Conservation (phyloP, 179 eudicot genomes). For the Sideroxylon spinosum region DNA sequence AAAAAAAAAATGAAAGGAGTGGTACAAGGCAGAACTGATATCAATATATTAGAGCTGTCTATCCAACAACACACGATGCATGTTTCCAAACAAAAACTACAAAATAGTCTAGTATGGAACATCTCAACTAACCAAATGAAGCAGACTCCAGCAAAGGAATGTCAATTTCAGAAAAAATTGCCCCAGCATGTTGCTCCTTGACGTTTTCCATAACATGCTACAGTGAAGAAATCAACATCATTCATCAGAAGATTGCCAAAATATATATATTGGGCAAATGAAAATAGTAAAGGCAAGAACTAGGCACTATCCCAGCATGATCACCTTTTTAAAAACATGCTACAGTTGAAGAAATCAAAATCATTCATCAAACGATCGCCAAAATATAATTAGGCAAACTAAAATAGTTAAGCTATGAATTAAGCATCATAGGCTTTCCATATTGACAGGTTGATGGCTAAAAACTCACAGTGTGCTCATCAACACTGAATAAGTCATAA, state of each 20-base stretch:
- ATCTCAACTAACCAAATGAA: conserved; percentile 49
- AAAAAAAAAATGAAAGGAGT: neutral
- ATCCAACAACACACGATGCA: neutral
- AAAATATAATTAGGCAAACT: neutral
- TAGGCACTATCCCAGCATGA: conserved; percentile 24
- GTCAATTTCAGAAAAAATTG: conserved; percentile 40
- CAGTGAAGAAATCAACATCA: conserved; percentile 21
- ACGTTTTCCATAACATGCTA: conserved; percentile 43
- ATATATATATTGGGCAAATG: neutral
- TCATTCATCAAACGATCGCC: neutral
- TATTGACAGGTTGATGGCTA: neutral
- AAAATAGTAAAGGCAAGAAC: conserved; percentile 9
- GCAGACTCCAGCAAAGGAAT: conserved; percentile 55
- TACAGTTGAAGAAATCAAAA: conserved; percentile 27
- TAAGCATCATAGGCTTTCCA: conserved; percentile 11
- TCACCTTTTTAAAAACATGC: conserved; percentile 37
- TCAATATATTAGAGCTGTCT: neutral
- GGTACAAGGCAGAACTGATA: neutral
- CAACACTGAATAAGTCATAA: conserved; percentile 69
- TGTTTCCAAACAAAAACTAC: neutral
- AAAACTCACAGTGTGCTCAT: conserved; percentile 63
- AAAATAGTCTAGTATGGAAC: conserved; percentile 7
- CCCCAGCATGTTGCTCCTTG: conserved; percentile 35
- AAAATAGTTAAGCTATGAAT: conserved; percentile 9
- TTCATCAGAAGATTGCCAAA: neutral